Conservation (phyloP, 176 grass and related monocot genomes). For the Poa annua region DNA sequence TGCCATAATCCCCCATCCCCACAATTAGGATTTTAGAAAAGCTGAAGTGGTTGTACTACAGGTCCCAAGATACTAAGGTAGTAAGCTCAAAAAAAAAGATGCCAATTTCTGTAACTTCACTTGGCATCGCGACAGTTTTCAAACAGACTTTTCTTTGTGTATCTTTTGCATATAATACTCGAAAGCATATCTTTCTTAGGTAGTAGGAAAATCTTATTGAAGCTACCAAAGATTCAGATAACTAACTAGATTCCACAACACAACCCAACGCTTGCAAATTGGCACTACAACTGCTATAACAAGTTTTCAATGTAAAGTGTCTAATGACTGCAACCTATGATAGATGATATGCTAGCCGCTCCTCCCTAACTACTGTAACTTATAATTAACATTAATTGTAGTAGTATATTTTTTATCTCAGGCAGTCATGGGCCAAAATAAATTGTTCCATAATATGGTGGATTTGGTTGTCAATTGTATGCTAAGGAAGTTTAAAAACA, state of each 20-base stretch:
- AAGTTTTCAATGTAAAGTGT: conserved; percentile 14
- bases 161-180: not conserved
- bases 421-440: not conserved
- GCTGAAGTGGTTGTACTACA: not conserved
- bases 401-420: not conserved
- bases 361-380: conserved; percentile 5
- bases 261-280: not conserved
- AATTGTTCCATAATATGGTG: not conserved
- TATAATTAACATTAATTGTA: conserved; percentile 13
- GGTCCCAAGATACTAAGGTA: not conserved
- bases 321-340: conserved; percentile 8
- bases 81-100: not conserved
- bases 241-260: conserved; percentile 4
- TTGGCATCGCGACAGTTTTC: conserved; percentile 6
- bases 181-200: not conserved
- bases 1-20: not conserved
- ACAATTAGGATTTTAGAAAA: not conserved
- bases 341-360: conserved; percentile 11
- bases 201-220: conserved; percentile 22
- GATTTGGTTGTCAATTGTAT: not conserved
- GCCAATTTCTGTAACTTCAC: conserved; percentile 17
- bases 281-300: not conserved
- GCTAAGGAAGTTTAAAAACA: not conserved
- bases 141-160: not conserved
- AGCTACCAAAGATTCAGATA: not conserved